Conservation (phyloP, 108 stramenopile genomes). For the Bacterosira constricta region DNA sequence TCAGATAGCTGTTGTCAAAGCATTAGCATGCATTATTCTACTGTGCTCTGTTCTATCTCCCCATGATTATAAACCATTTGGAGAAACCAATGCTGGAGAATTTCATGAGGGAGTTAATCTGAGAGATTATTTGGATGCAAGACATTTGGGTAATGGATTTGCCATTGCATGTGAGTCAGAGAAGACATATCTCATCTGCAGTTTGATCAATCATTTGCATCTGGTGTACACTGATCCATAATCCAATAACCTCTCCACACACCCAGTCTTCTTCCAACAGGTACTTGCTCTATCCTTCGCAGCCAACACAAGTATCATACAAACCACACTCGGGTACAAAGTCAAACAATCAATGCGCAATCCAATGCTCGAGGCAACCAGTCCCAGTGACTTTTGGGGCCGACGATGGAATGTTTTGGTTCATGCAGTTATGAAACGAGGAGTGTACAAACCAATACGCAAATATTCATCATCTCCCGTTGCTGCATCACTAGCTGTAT, state of each 20-base stretch:
- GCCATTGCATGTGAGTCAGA: constrained; percentile 11
- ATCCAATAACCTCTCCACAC: background rate
- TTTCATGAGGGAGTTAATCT: constrained; percentile 21
- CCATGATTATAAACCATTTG: constrained; percentile 33
- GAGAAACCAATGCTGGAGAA: constrained; percentile 17
- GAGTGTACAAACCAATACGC: constrained; percentile 70
- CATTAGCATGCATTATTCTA: background rate
- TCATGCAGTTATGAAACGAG: constrained; percentile 67
- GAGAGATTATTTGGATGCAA: background rate
- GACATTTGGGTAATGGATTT: constrained; percentile 37
- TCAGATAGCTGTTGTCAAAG: background rate
- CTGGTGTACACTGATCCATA: no score
- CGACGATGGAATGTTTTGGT: constrained; percentile 72
- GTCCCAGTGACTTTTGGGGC: constrained; percentile 77
- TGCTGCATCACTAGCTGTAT: constrained; percentile 54
- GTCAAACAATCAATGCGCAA: constrained; percentile 13
- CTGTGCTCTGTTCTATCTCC: constrained; percentile 29
- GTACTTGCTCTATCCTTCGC: constrained; percentile 21
- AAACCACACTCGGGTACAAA: constrained; percentile 22
- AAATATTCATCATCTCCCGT: constrained; percentile 13
- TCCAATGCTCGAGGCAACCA: constrained; percentile 53
- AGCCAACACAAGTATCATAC: background rate
- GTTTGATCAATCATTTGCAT: no score
- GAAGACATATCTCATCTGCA: no score
- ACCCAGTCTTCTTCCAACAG: constrained; percentile 29